These are phyloP conservation scores for Calvatia gigantea DNA, from an alignment of 768 basidiomycete genomes.

Conservation along the genomic window DNA sequence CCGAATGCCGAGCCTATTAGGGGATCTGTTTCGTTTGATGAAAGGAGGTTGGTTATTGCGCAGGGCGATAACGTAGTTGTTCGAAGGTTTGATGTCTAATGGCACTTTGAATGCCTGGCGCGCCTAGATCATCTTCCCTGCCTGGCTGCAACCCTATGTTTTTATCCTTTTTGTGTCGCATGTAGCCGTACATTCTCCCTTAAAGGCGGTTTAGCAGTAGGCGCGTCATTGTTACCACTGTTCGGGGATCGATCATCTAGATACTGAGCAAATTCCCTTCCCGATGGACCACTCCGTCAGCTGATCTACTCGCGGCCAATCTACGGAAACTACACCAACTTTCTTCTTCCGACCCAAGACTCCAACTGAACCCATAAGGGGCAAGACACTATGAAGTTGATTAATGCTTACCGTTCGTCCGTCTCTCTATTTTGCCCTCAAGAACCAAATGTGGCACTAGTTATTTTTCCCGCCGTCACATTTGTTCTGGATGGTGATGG, in stretches of 20 bases:
- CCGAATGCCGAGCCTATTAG: constrained; percentile 19
- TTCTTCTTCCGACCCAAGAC: background rate
- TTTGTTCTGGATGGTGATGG: background rate
- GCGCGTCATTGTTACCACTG: constrained; percentile 1
- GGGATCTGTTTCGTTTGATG: constrained; percentile 67
- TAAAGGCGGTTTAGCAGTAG: background rate
- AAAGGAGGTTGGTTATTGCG: constrained; percentile 63
- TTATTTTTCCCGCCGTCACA: background rate
- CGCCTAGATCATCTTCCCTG: constrained; percentile 10
- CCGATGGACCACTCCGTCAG: background rate
- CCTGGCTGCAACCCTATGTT: constrained; percentile 3
- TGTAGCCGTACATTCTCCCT: background rate
- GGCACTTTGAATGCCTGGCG: background rate
- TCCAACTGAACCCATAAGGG: background rate
- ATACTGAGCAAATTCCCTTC: background rate
- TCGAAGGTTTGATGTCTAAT: constrained; percentile 57
- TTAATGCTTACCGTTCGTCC: background rate
- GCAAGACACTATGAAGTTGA: background rate
- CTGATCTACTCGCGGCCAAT: constrained; percentile 6
- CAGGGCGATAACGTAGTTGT: constrained; percentile 40
- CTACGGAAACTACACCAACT: background rate
- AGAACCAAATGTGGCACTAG: background rate
- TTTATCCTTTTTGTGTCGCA: constrained; percentile 4
- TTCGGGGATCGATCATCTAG: constrained; percentile 10
- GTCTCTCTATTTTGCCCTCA: background rate